Evolutionary conservation across 2,329 filamentous ascomycete species (phyloP).

Genomic region (Stromatinia cepivora): DNA sequence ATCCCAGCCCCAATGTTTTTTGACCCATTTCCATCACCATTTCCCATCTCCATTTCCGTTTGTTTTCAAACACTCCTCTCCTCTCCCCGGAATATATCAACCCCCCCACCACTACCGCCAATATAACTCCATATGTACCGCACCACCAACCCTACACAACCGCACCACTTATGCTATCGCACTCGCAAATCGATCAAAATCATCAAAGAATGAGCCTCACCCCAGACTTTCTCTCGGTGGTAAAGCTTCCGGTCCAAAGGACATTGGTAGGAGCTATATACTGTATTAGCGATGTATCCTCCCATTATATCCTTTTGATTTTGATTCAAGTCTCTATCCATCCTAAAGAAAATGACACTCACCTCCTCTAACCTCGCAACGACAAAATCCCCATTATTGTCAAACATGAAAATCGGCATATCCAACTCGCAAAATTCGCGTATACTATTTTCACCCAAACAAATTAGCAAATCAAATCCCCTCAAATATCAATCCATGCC

Average conservation of each 20-base stretch:
- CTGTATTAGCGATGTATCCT: background rate
- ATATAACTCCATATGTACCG: too few relatives aligned
- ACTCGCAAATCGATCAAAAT: too few relatives aligned
- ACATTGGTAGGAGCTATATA: conserved; percentile 6
- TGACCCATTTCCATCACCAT: too few relatives aligned
- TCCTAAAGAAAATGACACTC: conserved; percentile 31
- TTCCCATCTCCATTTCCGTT: too few relatives aligned
- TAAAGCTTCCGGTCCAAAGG: conserved; percentile 22
- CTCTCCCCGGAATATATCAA: too few relatives aligned
- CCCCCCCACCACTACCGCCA: too few relatives aligned
- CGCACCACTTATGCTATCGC: too few relatives aligned
- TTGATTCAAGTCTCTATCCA: background rate
- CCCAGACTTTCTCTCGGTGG: conserved; percentile 1
- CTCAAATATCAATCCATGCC: too few relatives aligned
- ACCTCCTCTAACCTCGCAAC: conserved; percentile 70
- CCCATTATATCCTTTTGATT: background rate
- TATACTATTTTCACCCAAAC: conserved; percentile 53
- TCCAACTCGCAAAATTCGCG: conserved; percentile 71
- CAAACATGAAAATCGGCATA: conserved; percentile 89
- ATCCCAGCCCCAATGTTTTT: too few relatives aligned
- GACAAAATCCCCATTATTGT: conserved; percentile 72
- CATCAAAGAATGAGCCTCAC: too few relatives aligned
- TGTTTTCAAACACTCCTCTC: too few relatives aligned
- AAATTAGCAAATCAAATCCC: background rate
- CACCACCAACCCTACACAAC: too few relatives aligned